phyloP scores from a whole-genome alignment of 805 yeast genomes.

The Ogataea kodamae region DNA sequence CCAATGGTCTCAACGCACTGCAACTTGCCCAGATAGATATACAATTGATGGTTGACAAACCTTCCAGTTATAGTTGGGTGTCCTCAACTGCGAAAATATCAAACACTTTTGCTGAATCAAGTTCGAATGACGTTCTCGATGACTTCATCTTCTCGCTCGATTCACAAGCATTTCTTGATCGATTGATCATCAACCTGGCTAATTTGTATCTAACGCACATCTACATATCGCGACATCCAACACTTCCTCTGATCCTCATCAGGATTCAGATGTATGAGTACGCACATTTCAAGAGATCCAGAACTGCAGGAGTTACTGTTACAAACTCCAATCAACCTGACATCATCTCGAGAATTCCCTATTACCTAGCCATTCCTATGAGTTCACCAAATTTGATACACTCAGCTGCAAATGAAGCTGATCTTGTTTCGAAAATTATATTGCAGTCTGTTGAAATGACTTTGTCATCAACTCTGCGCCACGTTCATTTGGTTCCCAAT shows the following conservation, averaged over 20 bases:
- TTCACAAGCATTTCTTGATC: conserved; percentile 49
- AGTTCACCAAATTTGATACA: conserved; percentile 68
- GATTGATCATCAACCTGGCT: conserved; percentile 45
- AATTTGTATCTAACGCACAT: conserved; percentile 58
- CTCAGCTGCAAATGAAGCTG: conserved; percentile 37
- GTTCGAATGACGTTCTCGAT: conserved; percentile 22
- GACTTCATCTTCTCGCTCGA: conserved; percentile 39
- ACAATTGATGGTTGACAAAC: conserved; percentile 58
- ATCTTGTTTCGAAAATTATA: conserved; percentile 49
- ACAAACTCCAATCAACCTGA: conserved; percentile 32
- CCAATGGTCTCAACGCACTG: conserved; percentile 53
- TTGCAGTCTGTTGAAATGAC: conserved; percentile 58
- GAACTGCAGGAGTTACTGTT: conserved; percentile 3
- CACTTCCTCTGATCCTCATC: conserved; percentile 54
- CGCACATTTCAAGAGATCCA: conserved; percentile 19
- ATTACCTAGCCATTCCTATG: conserved; percentile 62
- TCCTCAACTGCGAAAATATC: conserved; percentile 43
- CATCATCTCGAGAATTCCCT: conserved; percentile 55
- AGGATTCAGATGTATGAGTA: conserved; percentile 68
- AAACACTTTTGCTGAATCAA: conserved; percentile 13
- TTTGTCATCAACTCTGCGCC: conserved; percentile 43
- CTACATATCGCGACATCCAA: conserved; percentile 63
- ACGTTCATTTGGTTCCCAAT: conserved; percentile 37
- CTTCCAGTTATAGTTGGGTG: conserved; percentile 45
- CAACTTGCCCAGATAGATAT: conserved; percentile 73